Evolutionary conservation across 768 basidiomycete species (phyloP).

Genomic region (Paxillus rubicundulus): DNA sequence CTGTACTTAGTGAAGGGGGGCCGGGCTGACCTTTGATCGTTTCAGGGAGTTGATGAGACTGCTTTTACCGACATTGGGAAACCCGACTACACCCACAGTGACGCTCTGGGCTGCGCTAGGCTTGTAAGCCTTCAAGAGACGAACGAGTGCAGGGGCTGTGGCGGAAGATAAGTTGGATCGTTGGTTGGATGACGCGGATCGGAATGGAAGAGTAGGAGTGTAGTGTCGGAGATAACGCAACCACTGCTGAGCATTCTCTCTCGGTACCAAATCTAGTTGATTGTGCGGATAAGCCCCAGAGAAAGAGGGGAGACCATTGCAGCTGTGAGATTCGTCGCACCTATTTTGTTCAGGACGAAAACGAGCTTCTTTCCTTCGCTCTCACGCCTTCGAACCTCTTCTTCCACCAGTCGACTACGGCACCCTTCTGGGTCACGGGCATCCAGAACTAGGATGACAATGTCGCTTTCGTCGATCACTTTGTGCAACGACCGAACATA

Average conservation of each 20-base stretch:
- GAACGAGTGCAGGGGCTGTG: slow-evolving; percentile 74
- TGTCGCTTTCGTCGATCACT: slow-evolving; percentile 92
- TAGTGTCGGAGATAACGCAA: slow-evolving; percentile 87
- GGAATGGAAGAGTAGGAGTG: slow-evolving; percentile 91
- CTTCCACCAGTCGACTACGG: slow-evolving; percentile 87
- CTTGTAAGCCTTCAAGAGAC: slow-evolving; percentile 81
- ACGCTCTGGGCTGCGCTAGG: slow-evolving; percentile 62
- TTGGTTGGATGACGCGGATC: slow-evolving; percentile 72
- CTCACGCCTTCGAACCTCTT: slow-evolving; percentile 85
- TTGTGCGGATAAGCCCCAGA: neutral
- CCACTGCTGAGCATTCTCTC: slow-evolving; percentile 87
- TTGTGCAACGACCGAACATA: slow-evolving; percentile 82
- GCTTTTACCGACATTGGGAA: slow-evolving; percentile 97
- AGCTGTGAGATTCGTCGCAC: slow-evolving; percentile 43
- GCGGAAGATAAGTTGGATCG: slow-evolving; percentile 77
- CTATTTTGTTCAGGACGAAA: slow-evolving; percentile 96
- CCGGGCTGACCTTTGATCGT: slow-evolving; percentile 61
- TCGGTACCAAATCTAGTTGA: slow-evolving; percentile 78
- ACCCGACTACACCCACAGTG: slow-evolving; percentile 91
- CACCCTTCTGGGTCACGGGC: slow-evolving; percentile 95
- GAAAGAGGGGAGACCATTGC: neutral
- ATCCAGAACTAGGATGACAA: slow-evolving; percentile 86
- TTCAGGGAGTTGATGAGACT: slow-evolving; percentile 92
- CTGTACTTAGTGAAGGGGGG: neutral
- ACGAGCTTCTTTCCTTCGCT: slow-evolving; percentile 88